Evolutionary conservation across 768 basidiomycete genomes (phyloP).

Genomic region (Suillus variegatus): DNA sequence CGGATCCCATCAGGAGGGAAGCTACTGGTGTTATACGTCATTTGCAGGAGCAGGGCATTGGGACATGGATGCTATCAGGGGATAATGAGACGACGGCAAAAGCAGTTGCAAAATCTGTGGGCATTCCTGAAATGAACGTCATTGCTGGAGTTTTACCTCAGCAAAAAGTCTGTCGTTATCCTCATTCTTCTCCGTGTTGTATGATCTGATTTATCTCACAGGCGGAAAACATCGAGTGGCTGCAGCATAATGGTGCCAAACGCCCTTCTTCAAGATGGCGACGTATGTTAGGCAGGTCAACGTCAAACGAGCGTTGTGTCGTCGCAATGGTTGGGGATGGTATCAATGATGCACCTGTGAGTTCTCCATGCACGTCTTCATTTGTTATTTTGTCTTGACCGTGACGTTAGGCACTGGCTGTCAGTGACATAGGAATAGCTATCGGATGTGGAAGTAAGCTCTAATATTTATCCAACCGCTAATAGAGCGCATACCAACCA

Average conservation of each 20-base stretch:
- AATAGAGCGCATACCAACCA: background rate
- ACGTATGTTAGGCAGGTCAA: slow-evolving; percentile 22
- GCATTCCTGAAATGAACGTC: slow-evolving; percentile 66
- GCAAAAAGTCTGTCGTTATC: slow-evolving; percentile 55
- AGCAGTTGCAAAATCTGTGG: slow-evolving; percentile 68
- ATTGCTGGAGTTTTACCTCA: slow-evolving; percentile 82
- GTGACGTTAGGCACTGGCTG: slow-evolving; percentile 46
- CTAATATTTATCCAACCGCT: background rate
- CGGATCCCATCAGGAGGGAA: slow-evolving; percentile 64
- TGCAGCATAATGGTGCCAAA: slow-evolving; percentile 47
- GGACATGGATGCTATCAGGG: slow-evolving; percentile 82
- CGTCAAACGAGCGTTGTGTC: slow-evolving; percentile 40
- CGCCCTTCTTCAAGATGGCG: slow-evolving; percentile 32
- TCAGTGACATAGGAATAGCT: slow-evolving; percentile 61
- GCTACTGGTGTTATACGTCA: slow-evolving; percentile 54
- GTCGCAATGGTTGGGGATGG: slow-evolving; percentile 65
- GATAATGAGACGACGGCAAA: slow-evolving; percentile 70
- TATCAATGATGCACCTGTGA: slow-evolving; percentile 59
- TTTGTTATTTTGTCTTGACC: slow-evolving; percentile 10
- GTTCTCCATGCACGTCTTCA: slow-evolving; percentile 13
- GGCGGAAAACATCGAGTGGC: slow-evolving; percentile 61
- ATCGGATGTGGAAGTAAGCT: slow-evolving; percentile 57
- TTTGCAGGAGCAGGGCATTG: slow-evolving; percentile 54
- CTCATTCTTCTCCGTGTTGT: background rate
- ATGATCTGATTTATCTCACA: slow-evolving; percentile 17